Evolutionary conservation across 108 stramenopile genomes (phyloP).

Genomic region (Schizochytrium sp.): DNA sequence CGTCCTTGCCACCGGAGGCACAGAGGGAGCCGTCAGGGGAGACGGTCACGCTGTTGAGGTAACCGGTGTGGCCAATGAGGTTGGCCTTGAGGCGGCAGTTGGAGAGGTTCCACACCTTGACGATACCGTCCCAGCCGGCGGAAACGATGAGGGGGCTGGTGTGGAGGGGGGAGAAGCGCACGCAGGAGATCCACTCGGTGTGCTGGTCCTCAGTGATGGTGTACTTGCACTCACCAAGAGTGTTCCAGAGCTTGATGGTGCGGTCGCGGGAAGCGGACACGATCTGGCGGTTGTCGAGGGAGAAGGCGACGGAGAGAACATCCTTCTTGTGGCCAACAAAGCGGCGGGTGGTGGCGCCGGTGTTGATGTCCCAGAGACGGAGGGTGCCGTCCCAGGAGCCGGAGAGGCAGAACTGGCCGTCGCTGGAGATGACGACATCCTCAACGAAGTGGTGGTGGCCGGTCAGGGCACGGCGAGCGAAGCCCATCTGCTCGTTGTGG

Average conservation of each 20-base stretch:
- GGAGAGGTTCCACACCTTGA: constrained; percentile 98
- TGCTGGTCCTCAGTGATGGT: constrained; percentile 92
- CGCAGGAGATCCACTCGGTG: constrained; percentile 99
- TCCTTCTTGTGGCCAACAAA: constrained; percentile 99
- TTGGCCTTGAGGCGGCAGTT: constrained; percentile 99
- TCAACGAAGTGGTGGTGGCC: constrained; percentile 99
- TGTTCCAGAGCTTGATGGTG: constrained; percentile 99
- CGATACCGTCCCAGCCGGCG: constrained; percentile 98
- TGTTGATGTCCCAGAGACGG: constrained; percentile 97
- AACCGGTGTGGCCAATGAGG: constrained; percentile 98
- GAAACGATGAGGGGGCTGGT: constrained; percentile 94
- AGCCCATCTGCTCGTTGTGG: constrained; percentile 88
- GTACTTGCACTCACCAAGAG: constrained; percentile 97
- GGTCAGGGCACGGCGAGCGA: constrained; percentile 92
- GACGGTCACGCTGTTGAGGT: constrained; percentile 99
- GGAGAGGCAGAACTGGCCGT: constrained; percentile 96
- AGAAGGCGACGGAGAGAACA: constrained; percentile 97
- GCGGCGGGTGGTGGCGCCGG: constrained; percentile 94
- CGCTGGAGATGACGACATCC: constrained; percentile 94
- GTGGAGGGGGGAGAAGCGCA: constrained; percentile 91
- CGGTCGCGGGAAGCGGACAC: constrained; percentile 96
- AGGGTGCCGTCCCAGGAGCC: constrained; percentile 98
- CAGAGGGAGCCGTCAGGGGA: constrained; percentile 99
- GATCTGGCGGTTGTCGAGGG: constrained; percentile 98
- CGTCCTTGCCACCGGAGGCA: constrained; percentile 99